Evolutionary conservation across 176 grass and related monocot species (phyloP).

Genomic region (Carex kokanica): DNA sequence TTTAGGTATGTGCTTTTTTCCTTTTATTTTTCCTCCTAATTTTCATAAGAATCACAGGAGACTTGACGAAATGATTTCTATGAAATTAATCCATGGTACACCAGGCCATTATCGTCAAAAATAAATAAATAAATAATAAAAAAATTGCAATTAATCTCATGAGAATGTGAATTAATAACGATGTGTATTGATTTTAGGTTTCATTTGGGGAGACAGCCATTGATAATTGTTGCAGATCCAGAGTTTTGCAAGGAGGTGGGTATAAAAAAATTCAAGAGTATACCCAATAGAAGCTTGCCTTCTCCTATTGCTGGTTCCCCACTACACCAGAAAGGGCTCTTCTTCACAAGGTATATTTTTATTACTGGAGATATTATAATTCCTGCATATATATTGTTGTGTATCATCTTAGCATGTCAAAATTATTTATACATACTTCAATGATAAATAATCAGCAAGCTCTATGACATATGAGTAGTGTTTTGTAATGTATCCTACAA

Average conservation of each 20-base stretch:
- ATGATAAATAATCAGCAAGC: not conserved
- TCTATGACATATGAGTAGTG: not conserved
- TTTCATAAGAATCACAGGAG: not conserved
- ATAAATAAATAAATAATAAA: too few species aligned
- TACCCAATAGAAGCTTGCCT: conserved; percentile 61
- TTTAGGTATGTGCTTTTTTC: conserved; percentile 47
- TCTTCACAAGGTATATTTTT: conserved; percentile 39
- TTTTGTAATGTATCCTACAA: not conserved
- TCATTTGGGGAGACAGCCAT: conserved; percentile 71
- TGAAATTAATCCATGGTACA: too few species aligned
- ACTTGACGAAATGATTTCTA: too few species aligned
- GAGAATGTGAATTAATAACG: not conserved
- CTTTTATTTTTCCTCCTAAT: not conserved
- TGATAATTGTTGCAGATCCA: conserved; percentile 66
- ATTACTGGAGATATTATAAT: not conserved
- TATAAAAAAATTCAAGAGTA: conserved; percentile 65
- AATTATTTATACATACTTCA: not conserved
- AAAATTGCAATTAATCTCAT: too few species aligned
- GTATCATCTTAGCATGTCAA: not conserved
- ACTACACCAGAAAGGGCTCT: conserved; percentile 61
- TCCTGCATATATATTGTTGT: not conserved
- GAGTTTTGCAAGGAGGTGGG: conserved; percentile 65
- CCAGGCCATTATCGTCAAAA: too few species aligned
- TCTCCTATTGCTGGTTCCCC: conserved; percentile 47
- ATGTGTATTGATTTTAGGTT: conserved; percentile 37